Conservation (phyloP, 306 rosid genomes). For the Inga oerstediana region DNA sequence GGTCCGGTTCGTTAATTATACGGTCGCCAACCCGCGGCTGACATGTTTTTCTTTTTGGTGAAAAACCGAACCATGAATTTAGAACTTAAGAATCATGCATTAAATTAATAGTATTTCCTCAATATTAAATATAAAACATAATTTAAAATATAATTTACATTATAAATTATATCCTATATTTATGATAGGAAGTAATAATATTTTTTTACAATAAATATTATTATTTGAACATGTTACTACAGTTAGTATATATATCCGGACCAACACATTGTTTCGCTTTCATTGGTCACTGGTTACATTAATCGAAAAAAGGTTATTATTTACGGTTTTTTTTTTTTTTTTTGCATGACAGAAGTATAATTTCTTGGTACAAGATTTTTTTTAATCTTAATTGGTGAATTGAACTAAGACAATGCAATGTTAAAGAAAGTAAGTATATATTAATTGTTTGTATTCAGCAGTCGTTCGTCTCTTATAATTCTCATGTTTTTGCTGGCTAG, state of each 20-base stretch:
- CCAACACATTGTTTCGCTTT: no score
- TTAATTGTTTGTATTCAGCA: no score
- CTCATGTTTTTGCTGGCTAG: neutral
- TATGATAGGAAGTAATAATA: no score
- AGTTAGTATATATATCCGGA: no score
- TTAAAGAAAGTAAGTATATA: no score
- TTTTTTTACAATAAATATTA: neutral
- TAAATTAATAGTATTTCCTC: neutral
- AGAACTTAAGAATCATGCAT: neutral
- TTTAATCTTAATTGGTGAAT: neutral
- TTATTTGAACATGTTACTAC: neutral
- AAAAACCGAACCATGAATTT: neutral
- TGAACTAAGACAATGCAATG: no score
- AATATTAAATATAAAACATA: no score
- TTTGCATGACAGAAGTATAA: neutral
- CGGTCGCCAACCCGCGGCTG: neutral
- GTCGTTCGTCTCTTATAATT: no score
- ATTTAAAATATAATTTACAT: no score
- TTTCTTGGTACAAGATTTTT: neutral
- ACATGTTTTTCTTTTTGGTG: neutral
- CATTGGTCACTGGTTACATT: neutral
- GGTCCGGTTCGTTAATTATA: neutral
- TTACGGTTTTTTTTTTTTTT: neutral
- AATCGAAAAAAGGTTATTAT: neutral
- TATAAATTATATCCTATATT: no score